These are phyloP conservation scores for Globisporangium barbulae DNA, from an alignment of 352 stramenopile genomes.

Conservation along the genomic window DNA sequence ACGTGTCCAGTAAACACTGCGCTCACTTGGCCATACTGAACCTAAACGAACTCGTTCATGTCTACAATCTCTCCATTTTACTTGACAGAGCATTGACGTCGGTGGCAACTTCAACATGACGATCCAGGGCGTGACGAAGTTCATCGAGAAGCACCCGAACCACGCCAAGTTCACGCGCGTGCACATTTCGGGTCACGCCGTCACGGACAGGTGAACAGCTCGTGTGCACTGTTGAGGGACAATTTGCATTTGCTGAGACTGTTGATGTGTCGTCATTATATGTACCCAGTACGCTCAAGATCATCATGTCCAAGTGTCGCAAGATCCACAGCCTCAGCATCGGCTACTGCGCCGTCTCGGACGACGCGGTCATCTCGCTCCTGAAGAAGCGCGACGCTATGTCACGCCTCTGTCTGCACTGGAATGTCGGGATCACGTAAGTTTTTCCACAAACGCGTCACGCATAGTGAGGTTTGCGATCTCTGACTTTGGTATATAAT, in stretches of 20 bases:
- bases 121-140: slow-evolving; percentile 77
- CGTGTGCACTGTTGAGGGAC: neutral
- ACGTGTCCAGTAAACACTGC: neutral
- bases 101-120: slow-evolving; percentile 91
- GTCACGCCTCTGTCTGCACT: slow-evolving; percentile 75
- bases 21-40: neutral
- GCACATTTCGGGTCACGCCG: slow-evolving; percentile 78
- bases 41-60: neutral
- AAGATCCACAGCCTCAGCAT: slow-evolving; percentile 87
- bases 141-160: slow-evolving; percentile 89
- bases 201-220: slow-evolving; percentile 70
- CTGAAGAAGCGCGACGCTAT: slow-evolving; percentile 84
- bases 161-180: slow-evolving; percentile 87
- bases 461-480: slow-evolving; percentile 6
- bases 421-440: slow-evolving; percentile 86
- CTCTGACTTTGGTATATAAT: neutral
- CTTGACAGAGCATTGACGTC: slow-evolving; percentile 73
- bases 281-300: slow-evolving; percentile 66
- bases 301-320: slow-evolving; percentile 86
- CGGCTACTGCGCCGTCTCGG: slow-evolving; percentile 82
- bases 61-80: neutral
- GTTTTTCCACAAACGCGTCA: slow-evolving; percentile 4
- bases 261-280: neutral
- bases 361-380: slow-evolving; percentile 82
- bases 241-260: too few species aligned